Evolutionary conservation across 129 eudicot genomes (phyloP), one percentile per base, ranked within the genome.

Genomic region (Pulicaria dysenterica): DNA sequence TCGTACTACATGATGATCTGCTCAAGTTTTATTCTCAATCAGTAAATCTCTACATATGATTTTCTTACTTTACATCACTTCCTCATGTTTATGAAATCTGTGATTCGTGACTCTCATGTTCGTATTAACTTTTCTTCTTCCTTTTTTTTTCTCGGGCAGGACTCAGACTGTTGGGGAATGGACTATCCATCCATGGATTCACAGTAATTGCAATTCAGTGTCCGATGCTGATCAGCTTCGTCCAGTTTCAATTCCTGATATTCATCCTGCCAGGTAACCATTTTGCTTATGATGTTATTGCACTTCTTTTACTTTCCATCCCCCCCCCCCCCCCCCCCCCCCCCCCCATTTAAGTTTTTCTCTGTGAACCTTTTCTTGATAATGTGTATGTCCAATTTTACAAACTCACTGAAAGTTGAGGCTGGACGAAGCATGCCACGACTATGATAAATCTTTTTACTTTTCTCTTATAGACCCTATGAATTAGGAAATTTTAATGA

Each of bases 1-100:
- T 94, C 98, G 16, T 94, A 94, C 84, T 90, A 94, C 85, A 94
- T 94, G 98, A 94, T 94, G 96, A 94, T 94, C 72, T 94, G 98
- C 87, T 90, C 98, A 53, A 90, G 85, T 85, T 94, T 94, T 82
- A 87, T 94, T 61, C 91, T 90, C 58, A 94, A 94, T 84, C 81
- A 82, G 96, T 88, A 87, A 80, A 84, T 34, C 64, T 72, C 1
- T 72, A 55, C 58, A 7, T 19, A 15, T 42, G 8, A 31, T 72
- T 1, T 56, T 70, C 50, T 36, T 66, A 69, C 1, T 24, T 24
- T 24, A 24, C 31, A 24, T 24, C 31, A 24, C 65, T 10, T 53
- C 3, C 45, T 70, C 51, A 44, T 73, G n/a, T 9, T 45, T 44
- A 15, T 49, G 64, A 6, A 44, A 50, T 74, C 16, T 37, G 8